Percentiles rank a stretch among this genome's conserved stretches.
Evolutionary conservation across 2,329 filamentous ascomycete species (phyloP).

Genomic region (Colletotrichum sp.): DNA sequence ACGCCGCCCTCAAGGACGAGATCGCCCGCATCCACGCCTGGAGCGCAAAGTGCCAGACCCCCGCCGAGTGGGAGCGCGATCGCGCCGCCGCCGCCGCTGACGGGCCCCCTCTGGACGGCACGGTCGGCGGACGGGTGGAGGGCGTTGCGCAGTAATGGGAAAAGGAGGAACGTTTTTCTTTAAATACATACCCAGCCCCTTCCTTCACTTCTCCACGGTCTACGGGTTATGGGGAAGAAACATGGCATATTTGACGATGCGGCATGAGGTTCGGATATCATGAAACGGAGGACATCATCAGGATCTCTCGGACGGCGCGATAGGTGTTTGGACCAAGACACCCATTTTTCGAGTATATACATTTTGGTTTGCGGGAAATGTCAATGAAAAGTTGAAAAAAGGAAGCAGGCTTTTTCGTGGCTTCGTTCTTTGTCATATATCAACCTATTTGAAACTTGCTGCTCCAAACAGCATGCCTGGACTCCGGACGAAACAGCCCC

Average conservation of each 20-base stretch:
- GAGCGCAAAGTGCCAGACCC: conserved; percentile 93
- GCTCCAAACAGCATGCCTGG: conserved; percentile 19
- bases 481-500: conserved; percentile 10
- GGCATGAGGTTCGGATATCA: background rate
- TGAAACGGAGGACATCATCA: background rate
- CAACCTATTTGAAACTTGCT: conserved; percentile 15
- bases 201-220: background rate
- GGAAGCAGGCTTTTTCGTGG: conserved; percentile 19
- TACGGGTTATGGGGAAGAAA: background rate
- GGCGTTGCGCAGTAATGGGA: conserved; percentile 29
- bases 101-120: conserved; percentile 48
- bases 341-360: background rate
- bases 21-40: conserved; percentile 93
- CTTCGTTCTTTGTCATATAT: conserved; percentile 22
- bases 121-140: conserved; percentile 47
- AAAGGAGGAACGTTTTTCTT: background rate
- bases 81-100: conserved; percentile 36
- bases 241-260: background rate
- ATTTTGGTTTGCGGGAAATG: background rate
- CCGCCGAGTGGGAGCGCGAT: conserved; percentile 84
- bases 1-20: conserved; percentile 81
- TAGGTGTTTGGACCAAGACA: background rate
- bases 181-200: background rate
- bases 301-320: background rate
- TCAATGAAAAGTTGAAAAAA: background rate